A percentile compares a stretch with the other conserved stretches of the same genome.
These are phyloP conservation scores for Cairneyella variabilis DNA, from an alignment of 495 filamentous ascomycete genomes.

Conservation along the genomic window DNA sequence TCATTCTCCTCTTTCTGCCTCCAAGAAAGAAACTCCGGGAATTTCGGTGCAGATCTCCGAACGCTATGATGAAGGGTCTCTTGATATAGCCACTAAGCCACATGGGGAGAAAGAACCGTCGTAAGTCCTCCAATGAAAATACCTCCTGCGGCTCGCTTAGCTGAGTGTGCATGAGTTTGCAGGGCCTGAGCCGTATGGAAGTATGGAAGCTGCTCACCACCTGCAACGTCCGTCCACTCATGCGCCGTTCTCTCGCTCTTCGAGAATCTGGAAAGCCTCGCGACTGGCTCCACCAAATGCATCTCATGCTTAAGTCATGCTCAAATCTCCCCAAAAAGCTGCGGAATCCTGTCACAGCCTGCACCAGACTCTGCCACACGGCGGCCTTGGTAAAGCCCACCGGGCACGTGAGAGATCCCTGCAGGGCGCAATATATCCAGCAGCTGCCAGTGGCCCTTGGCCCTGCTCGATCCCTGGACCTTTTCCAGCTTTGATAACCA, in stretches of 20 bases:
- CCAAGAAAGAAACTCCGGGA: neutral
- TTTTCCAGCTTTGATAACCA: neutral
- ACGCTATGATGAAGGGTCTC: neutral
- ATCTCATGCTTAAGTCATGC: neutral
- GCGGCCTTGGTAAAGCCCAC: neutral
- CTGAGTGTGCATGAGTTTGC: neutral
- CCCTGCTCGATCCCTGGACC: neutral
- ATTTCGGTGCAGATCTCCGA: slow-evolving; percentile 19
- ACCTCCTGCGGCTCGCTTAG: neutral
- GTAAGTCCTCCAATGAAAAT: neutral
- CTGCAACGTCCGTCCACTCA: too few relatives aligned
- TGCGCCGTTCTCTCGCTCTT: too few relatives aligned
- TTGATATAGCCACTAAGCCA: neutral
- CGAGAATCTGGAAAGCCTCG: neutral
- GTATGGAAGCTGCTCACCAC: too few relatives aligned
- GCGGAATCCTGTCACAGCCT: too few relatives aligned
- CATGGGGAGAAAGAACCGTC: neutral
- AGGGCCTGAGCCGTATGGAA: too few relatives aligned
- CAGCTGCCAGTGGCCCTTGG: slow-evolving; percentile 1
- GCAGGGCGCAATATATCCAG: neutral
- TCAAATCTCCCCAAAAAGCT: neutral
- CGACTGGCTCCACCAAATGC: neutral
- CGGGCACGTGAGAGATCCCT: neutral
- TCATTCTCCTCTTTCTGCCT: neutral
- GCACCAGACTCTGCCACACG: neutral